Percentiles rank a stretch among this genome's conserved stretches.
These are phyloP conservation scores for Lumnitzera littorea DNA, from an alignment of 345 rosid species.

Conservation along the genomic window DNA sequence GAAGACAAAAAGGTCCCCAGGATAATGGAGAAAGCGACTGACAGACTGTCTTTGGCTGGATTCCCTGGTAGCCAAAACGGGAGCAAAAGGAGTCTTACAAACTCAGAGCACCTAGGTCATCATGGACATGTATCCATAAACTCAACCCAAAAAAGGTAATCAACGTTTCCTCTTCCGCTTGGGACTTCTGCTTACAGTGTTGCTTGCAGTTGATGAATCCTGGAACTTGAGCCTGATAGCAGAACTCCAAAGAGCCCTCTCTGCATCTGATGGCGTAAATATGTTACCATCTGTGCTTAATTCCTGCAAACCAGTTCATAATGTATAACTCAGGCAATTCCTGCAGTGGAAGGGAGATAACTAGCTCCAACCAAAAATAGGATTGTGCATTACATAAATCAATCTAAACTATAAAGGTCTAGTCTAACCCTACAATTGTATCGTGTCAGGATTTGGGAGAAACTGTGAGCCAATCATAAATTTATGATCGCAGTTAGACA, in stretches of 20 bases:
- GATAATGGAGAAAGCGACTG: too few species aligned
- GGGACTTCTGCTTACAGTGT: slow-evolving; percentile 21
- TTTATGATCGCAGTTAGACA: too few species aligned
- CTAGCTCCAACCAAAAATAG: not conserved
- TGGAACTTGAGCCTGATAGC: slow-evolving; percentile 30
- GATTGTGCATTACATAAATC: not conserved
- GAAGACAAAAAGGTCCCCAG: too few species aligned
- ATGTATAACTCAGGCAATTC: not conserved
- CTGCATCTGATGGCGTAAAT: slow-evolving; percentile 70
- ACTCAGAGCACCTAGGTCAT: too few species aligned
- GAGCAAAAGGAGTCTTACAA: too few species aligned
- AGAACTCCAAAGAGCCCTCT: slow-evolving; percentile 84
- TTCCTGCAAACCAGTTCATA: slow-evolving; percentile 35
- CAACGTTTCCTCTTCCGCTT: slow-evolving; percentile 66
- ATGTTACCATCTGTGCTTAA: slow-evolving; percentile 41
- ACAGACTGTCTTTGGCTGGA: too few species aligned
- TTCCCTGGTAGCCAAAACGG: too few species aligned
- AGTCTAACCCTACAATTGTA: too few species aligned
- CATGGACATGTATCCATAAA: too few species aligned
- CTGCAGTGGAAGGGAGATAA: not conserved
- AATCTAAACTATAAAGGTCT: too few species aligned
- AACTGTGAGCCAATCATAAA: too few species aligned
- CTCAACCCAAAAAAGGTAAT: slow-evolving; percentile 6
- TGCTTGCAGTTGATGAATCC: slow-evolving; percentile 17
- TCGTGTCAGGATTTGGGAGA: too few species aligned